Evolutionary conservation across 2,329 filamentous ascomycete genomes (phyloP).

Genomic region (Myriosclerotinia curreyana): DNA sequence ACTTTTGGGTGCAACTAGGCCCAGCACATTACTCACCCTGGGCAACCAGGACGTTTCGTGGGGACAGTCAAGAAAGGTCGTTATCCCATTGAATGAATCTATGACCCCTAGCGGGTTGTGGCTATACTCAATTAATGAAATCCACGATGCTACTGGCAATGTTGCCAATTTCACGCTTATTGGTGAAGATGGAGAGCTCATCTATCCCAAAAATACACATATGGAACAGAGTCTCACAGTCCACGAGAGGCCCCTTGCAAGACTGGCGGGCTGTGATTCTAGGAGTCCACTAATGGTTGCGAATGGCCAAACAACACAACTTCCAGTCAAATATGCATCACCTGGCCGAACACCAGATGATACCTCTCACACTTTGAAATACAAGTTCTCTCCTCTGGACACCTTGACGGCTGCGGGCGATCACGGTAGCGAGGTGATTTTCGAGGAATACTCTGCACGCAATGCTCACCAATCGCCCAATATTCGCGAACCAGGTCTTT

Average conservation of each 20-base stretch:
- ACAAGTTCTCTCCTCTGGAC: conserved; percentile 76
- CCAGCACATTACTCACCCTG: conserved; percentile 55
- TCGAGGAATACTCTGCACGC: conserved; percentile 59
- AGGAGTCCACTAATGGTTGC: conserved; percentile 80
- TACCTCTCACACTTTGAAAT: conserved; percentile 69
- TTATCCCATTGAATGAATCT: conserved; percentile 85
- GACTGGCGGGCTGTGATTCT: conserved; percentile 71
- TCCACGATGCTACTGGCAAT: conserved; percentile 88
- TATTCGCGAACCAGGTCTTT: conserved; percentile 78
- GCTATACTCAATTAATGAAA: conserved; percentile 88
- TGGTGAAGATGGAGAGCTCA: conserved; percentile 64
- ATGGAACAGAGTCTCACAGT: conserved; percentile 78
- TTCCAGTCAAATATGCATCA: conserved; percentile 70
- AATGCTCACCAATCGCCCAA: conserved; percentile 59
- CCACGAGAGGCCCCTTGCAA: conserved; percentile 76
- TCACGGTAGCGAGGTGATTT: conserved; percentile 57
- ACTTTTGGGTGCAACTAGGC: conserved; percentile 58
- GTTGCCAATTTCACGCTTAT: conserved; percentile 67
- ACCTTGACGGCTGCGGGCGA: conserved; percentile 68
- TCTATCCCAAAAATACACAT: conserved; percentile 56
- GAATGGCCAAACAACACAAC: conserved; percentile 62
- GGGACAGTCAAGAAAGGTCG: conserved; percentile 72
- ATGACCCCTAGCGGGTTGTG: conserved; percentile 75
- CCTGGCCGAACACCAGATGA: conserved; percentile 57
- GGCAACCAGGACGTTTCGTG: conserved; percentile 70